phyloP scores from a whole-genome alignment of 306 rosid genomes.

The Malus sylvestris region DNA sequence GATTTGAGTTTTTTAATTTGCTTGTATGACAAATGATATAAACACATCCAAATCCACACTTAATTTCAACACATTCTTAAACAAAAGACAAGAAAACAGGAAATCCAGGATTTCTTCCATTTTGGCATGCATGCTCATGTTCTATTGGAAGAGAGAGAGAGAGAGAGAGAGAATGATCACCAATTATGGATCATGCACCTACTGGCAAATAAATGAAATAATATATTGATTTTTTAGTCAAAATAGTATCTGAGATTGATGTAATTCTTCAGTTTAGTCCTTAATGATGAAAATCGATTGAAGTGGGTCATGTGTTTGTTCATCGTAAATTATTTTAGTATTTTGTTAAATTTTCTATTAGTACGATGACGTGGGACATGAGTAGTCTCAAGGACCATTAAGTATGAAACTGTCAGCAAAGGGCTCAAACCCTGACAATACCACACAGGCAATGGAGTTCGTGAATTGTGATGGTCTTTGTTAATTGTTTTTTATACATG shows the following conservation, averaged over 20 bases:
- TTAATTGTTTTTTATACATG: neutral
- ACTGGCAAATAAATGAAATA: neutral
- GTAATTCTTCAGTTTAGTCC: too few relatives aligned
- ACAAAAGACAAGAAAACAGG: neutral
- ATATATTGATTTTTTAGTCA: neutral
- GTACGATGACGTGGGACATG: too few relatives aligned
- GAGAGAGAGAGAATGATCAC: neutral
- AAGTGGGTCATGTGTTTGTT: too few relatives aligned
- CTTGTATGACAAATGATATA: neutral
- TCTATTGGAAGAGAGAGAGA: neutral
- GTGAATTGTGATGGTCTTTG: constrained; percentile 5
- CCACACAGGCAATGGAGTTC: constrained; percentile 7
- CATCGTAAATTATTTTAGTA: too few relatives aligned
- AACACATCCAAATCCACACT: neutral
- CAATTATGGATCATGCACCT: constrained; percentile 1
- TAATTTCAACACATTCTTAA: neutral
- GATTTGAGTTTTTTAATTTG: neutral
- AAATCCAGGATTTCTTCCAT: neutral
- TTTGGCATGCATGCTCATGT: constrained; percentile 4
- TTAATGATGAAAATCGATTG: too few relatives aligned
- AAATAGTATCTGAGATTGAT: too few relatives aligned
- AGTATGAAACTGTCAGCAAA: neutral
- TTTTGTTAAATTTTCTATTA: too few relatives aligned
- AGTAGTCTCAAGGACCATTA: neutral
- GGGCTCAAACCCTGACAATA: constrained; percentile 1